Conservation (phyloP, 1,139 yeast genomes). For the Blastobotrys buckinghamii region DNA sequence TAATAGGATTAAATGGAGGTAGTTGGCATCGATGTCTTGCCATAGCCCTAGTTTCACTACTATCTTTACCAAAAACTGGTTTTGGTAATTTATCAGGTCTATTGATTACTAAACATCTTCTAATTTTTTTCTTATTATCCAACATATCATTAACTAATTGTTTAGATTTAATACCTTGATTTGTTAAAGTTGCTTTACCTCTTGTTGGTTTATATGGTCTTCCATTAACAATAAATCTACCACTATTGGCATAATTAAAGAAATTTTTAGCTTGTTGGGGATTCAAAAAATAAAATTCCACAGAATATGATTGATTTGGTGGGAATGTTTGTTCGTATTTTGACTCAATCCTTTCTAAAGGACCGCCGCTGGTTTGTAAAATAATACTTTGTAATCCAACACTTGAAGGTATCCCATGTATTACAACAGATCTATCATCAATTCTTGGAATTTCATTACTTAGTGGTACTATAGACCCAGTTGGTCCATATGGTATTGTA, state of each 20-base stretch:
- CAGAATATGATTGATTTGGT: conserved; percentile 13
- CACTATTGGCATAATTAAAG: conserved; percentile 48
- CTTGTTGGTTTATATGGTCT: conserved; percentile 37
- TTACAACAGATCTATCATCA: conserved; percentile 2
- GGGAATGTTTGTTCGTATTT: conserved; percentile 31
- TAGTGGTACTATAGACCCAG: background rate
- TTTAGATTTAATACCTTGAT: background rate
- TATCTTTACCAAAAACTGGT: background rate
- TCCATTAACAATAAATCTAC: conserved; percentile 61
- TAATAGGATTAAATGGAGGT: conserved; percentile 24
- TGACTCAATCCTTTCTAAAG: conserved; percentile 41
- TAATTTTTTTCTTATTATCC: conserved; percentile 26
- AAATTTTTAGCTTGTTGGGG: conserved; percentile 54
- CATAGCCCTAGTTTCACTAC: background rate
- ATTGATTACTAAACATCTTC: conserved; percentile 39
- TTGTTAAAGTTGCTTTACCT: conserved; percentile 15
- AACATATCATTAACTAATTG: conserved; percentile 32
- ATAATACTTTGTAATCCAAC: conserved; percentile 49
- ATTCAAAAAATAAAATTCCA: conserved; percentile 51
- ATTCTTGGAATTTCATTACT: background rate
- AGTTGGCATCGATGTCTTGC: conserved; percentile 3
- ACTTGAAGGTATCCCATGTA: background rate
- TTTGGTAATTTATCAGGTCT: conserved; percentile 1
- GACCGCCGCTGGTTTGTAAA: conserved; percentile 67
- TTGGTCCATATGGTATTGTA: background rate